A percentile compares a stretch with the other conserved stretches of the same genome.
Evolutionary conservation across 2,329 filamentous ascomycete genomes (phyloP).

Genomic region (Simplicillium sp.): DNA sequence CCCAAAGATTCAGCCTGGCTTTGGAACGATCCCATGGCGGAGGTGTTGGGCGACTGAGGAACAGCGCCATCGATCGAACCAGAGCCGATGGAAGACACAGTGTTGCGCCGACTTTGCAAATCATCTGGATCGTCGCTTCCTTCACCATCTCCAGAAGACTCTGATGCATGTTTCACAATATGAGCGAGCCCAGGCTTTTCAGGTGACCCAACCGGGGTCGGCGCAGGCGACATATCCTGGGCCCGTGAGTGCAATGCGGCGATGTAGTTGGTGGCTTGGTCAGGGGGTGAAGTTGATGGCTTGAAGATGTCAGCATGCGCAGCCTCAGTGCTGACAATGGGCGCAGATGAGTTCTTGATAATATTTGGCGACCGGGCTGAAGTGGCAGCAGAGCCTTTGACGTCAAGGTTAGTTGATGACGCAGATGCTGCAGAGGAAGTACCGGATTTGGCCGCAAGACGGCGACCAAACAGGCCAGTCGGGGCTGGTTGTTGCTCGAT

Average conservation of each 20-base stretch:
- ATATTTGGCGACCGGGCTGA: constrained; percentile 24
- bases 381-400: constrained; percentile 27
- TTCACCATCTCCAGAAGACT: constrained; percentile 27
- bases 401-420: constrained; percentile 39
- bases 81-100: constrained; percentile 26
- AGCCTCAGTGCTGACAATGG: constrained; percentile 57
- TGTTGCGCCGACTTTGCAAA: constrained; percentile 21
- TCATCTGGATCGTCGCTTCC: constrained; percentile 13
- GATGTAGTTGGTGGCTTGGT: constrained; percentile 56
- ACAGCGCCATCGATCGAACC: constrained; percentile 13
- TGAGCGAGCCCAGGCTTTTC: constrained; percentile 27
- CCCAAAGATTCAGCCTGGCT: constrained; percentile 28
- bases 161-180: constrained; percentile 37
- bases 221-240: constrained; percentile 41
- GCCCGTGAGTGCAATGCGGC: constrained; percentile 58
- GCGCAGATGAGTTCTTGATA: constrained; percentile 42
- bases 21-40: constrained; percentile 26
- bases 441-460: constrained; percentile 26
- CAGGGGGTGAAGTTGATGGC: constrained; percentile 43
- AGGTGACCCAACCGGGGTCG: constrained; percentile 27
- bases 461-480: constrained; percentile 41
- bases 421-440: constrained; percentile 22
- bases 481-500: constrained; percentile 25
- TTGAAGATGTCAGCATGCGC: constrained; percentile 57
- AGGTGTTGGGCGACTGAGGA: constrained; percentile 17